These are phyloP conservation scores for Chytriomyces hyalinus DNA, from an alignment of 192 early-diverging fungal genomes.

Conservation along the genomic window DNA sequence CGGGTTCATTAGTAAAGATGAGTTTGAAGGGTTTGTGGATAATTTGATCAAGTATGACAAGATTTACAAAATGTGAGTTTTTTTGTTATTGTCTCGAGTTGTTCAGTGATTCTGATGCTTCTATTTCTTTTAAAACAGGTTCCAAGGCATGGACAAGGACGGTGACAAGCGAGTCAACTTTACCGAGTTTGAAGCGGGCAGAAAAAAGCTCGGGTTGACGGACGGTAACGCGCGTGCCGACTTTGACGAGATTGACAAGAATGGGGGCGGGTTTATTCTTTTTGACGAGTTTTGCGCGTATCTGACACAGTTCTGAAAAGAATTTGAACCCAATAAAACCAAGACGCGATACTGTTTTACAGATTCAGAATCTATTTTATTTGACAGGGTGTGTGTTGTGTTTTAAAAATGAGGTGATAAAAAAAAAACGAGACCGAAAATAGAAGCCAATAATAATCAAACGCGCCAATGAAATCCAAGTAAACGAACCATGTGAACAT, in stretches of 20 bases:
- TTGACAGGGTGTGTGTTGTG: no score
- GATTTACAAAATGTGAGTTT: conserved; percentile 27
- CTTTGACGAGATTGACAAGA: conserved; percentile 43
- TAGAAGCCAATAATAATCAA: no score
- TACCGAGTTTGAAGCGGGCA: conserved; percentile 39
- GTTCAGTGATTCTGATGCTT: no score
- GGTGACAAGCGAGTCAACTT: conserved; percentile 38
- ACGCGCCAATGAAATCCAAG: no score
- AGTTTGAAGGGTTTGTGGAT: conserved; percentile 36
- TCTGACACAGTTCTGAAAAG: conserved; percentile 1
- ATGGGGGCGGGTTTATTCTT: conserved; percentile 39
- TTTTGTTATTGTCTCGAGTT: no score
- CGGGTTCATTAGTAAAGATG: conserved; percentile 39
- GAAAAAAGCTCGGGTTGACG: conserved; percentile 1
- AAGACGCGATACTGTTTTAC: no score
- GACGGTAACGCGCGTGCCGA: conserved; percentile 1
- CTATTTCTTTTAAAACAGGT: no score
- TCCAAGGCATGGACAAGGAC: conserved; percentile 38
- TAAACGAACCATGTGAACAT: no score
- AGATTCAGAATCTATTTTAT: no score
- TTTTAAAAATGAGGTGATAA: no score
- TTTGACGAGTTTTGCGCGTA: conserved; percentile 42
- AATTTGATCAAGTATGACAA: conserved; percentile 34
- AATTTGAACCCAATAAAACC: no score
- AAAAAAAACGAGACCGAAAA: no score